Base-by-base conservation (phyloP, 108 stramenopile genomes). In the Ochromonas danica region DNA sequence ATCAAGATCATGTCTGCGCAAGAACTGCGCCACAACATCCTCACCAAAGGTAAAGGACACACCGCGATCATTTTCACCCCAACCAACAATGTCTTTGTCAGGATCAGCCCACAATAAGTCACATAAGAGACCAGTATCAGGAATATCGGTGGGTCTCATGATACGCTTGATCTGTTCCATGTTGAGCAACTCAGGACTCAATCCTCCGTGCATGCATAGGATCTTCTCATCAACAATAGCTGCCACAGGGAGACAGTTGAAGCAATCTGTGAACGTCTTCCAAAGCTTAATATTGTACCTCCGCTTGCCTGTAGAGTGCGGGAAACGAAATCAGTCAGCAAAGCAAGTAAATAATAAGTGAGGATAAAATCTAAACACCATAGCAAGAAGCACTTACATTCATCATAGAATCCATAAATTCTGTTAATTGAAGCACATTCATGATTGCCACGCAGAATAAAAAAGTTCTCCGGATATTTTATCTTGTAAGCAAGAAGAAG, bases 61-160 rank as follows among this genome's bases (percentile, higher is more conserved):
- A 82, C 99, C 99, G 30, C 99, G 89, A 84, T 99, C 99, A 84
- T 99, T 99, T 91, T 98, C 97, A 60, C 97, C 99, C 99, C 99
- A 99, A 1, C 97, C 99, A 74, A 96, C 93, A 78, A 98, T 95
- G 81, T 98, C 97, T 86, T 97, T 97, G 85, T 99, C 99, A 62
- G 99, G 99, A 81, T 99, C 99, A 38, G 93, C 90, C 99, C 99
- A 99, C 45, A 99, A 91, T 62, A 99, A 88, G 86, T 99, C 99
- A 81, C 99, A 99, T 40, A 99, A 86, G 39, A 99, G 87, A 42
- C 98, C 98, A 71, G 98, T 99, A 79, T 99, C 98, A 41, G 97
- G 98, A 17, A 99, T 95, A 84, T 99, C 72, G 6, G 72, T 75
- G 27, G 96, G 96, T 43, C 96, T 86, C 71, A 95, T 92, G 83